Evolutionary conservation across 768 basidiomycete genomes (phyloP).

Genomic region (Tricholoma flavovirens): DNA sequence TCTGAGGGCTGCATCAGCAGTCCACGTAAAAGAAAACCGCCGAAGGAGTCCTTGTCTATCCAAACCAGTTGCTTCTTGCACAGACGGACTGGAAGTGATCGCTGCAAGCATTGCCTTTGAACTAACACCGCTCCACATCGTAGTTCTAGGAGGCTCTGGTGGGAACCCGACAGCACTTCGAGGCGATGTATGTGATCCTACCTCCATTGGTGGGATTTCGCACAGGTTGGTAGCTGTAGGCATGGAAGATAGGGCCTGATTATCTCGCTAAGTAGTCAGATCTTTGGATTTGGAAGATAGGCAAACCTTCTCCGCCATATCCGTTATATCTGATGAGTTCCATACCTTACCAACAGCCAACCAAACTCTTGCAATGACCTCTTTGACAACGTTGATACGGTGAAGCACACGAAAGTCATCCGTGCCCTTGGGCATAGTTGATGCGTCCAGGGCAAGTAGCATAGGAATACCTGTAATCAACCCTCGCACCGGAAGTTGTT

Average conservation of each 20-base stretch:
- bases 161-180: conserved; percentile 41
- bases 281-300: conserved; percentile 4
- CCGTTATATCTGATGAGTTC: conserved; percentile 51
- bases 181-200: conserved; percentile 39
- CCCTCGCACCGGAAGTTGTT: conserved; percentile 69
- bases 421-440: conserved; percentile 37
- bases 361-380: conserved; percentile 63
- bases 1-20: conserved; percentile 64
- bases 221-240: conserved; percentile 34
- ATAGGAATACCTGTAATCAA: conserved; percentile 79
- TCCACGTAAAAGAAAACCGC: conserved; percentile 60
- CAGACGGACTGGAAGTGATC: conserved; percentile 44
- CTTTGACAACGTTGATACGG: conserved; percentile 52
- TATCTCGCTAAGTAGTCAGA: conserved; percentile 8
- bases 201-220: conserved; percentile 24
- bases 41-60: conserved; percentile 51
- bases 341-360: conserved; percentile 63
- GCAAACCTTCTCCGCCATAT: conserved; percentile 52
- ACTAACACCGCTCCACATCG: conserved; percentile 42
- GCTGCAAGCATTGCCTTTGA: conserved; percentile 47
- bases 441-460: conserved; percentile 67
- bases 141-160: conserved; percentile 15
- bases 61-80: conserved; percentile 62
- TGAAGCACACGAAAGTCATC: conserved; percentile 33
- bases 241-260: conserved; percentile 41